Evolutionary conservation across 2,329 filamentous ascomycete species (phyloP).

Genomic region (Diplocarpon rosae): DNA sequence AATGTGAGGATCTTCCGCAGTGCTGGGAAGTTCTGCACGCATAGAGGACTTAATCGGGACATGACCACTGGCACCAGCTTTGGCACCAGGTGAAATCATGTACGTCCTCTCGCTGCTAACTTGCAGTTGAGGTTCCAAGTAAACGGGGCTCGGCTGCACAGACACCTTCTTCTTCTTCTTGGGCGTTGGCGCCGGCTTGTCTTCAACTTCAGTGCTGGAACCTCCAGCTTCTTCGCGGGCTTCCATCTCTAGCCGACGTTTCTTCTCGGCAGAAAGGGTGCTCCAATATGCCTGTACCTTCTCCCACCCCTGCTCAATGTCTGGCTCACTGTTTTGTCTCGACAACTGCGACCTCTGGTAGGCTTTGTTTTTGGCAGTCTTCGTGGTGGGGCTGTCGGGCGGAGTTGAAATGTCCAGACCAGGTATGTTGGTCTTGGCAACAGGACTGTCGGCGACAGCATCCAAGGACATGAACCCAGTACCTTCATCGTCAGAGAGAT

Average conservation of each 20-base stretch:
- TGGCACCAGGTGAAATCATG: constrained; percentile 30
- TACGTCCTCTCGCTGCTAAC: constrained; percentile 26
- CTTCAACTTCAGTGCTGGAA: constrained; percentile 32
- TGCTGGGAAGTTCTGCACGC: constrained; percentile 28
- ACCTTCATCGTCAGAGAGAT: constrained; percentile 52
- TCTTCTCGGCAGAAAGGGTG: constrained; percentile 50
- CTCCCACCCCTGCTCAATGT: constrained; percentile 40
- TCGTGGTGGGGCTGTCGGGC: constrained; percentile 23
- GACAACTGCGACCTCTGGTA: constrained; percentile 15
- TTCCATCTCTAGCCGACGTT: constrained; percentile 44
- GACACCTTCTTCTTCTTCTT: constrained; percentile 21
- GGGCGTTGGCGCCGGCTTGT: constrained; percentile 24
- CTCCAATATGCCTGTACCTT: constrained; percentile 61
- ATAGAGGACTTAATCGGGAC: constrained; percentile 37
- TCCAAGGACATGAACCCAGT: constrained; percentile 63
- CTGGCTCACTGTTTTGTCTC: constrained; percentile 16
- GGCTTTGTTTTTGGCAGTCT: constrained; percentile 18
- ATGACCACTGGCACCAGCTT: constrained; percentile 21
- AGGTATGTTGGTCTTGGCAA: constrained; percentile 17
- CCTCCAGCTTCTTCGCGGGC: constrained; percentile 37
- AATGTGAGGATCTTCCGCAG: constrained; percentile 20
- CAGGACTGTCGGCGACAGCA: constrained; percentile 55
- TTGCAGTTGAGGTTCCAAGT: constrained; percentile 18
- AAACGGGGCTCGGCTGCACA: constrained; percentile 2
- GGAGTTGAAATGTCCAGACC: constrained; percentile 15